Conservation (phyloP, 371 early-diverging fungal species). For the Dentiscutata heterogama region DNA sequence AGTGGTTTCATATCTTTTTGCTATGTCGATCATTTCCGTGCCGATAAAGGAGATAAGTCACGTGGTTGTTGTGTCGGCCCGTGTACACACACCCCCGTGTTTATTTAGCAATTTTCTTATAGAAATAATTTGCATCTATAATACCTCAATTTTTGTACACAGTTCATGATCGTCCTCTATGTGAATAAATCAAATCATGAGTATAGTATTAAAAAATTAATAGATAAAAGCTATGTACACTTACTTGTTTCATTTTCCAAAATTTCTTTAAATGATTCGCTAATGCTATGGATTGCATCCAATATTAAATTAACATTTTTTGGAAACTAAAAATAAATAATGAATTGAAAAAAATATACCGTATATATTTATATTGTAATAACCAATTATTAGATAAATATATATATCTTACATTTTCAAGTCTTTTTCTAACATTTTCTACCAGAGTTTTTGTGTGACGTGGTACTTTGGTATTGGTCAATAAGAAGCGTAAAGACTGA, state of each 20-base stretch:
- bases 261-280: slow-evolving; percentile 62
- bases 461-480: slow-evolving; percentile 90
- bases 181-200: background rate
- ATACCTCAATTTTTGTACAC: background rate
- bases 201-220: background rate
- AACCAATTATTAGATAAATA: too few relatives aligned
- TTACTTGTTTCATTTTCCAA: slow-evolving; percentile 36
- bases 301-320: slow-evolving; percentile 75
- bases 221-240: background rate
- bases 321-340: slow-evolving; percentile 60
- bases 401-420: slow-evolving; percentile 59
- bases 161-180: background rate
- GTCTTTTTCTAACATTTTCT: slow-evolving; percentile 76
- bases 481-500: slow-evolving; percentile 73
- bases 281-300: slow-evolving; percentile 80
- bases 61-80: too few relatives aligned
- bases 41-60: too few relatives aligned
- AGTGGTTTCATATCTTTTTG: too few relatives aligned
- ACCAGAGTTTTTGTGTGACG: slow-evolving; percentile 90
- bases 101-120: too few relatives aligned
- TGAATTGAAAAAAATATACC: too few relatives aligned
- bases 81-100: too few relatives aligned
- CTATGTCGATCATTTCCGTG: too few relatives aligned
- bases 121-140: slow-evolving; percentile 11
- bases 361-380: too few relatives aligned